phyloP scores from a whole-genome alignment of 2,329 filamentous ascomycete species.

The Coniochaeta hoffmannii region DNA sequence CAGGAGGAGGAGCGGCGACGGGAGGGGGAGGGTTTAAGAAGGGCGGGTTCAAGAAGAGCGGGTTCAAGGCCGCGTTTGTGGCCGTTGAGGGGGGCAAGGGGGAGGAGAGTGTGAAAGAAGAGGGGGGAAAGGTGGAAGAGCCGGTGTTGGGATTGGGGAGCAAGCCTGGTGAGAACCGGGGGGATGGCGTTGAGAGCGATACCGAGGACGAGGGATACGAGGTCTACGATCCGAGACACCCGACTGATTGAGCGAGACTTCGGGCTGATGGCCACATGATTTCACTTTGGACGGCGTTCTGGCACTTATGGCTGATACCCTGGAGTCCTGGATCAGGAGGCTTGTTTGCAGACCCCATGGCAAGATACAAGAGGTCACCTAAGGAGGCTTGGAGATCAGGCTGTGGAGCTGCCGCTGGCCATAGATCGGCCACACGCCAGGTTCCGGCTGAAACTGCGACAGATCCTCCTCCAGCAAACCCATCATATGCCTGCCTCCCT shows the following conservation, averaged over 20 bases:
- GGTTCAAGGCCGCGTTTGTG: conserved; percentile 72
- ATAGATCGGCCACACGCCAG: conserved; percentile 7
- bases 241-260: conserved; percentile 44
- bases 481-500: conserved; percentile 57
- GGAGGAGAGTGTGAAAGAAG: conserved; percentile 13
- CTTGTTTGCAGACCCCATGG: too few relatives aligned
- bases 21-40: conserved; percentile 51
- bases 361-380: neutral
- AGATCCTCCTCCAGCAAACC: conserved; percentile 56
- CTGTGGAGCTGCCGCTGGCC: neutral
- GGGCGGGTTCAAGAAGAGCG: conserved; percentile 72
- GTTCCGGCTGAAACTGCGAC: conserved; percentile 28
- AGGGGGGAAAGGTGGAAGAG: conserved; percentile 7
- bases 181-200: conserved; percentile 46
- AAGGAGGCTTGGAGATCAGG: neutral
- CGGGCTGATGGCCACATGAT: neutral
- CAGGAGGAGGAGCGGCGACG: conserved; percentile 16
- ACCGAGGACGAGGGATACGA: conserved; percentile 67
- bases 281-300: neutral
- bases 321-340: too few relatives aligned
- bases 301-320: neutral
- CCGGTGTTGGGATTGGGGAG: conserved; percentile 8
- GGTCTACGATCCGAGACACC: conserved; percentile 53
- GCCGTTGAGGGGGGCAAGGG: conserved; percentile 31
- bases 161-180: conserved; percentile 15